Conservation (phyloP, 2,329 filamentous ascomycete genomes). For the Xylariomycetidae sp. region DNA sequence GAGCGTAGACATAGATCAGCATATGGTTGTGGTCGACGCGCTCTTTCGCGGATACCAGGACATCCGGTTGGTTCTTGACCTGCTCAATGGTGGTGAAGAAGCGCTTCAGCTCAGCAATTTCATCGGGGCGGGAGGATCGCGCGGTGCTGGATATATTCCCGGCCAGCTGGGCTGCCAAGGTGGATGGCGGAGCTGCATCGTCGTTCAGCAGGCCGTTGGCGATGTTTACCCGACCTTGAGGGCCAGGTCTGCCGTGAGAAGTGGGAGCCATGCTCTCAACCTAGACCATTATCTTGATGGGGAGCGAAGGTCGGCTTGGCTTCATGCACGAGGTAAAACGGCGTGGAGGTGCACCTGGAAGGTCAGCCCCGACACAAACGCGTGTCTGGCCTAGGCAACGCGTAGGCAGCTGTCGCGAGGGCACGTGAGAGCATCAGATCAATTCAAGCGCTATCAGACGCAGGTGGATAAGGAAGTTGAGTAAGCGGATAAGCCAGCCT, state of each 20-base stretch:
- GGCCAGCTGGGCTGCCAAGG: constrained; percentile 80
- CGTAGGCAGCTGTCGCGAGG: too few relatives aligned
- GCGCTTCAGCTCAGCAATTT: constrained; percentile 68
- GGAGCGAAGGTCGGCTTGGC: too few relatives aligned
- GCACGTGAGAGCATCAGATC: constrained; percentile 11
- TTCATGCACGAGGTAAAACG: too few relatives aligned
- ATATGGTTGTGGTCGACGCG: constrained; percentile 74
- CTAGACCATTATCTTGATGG: too few relatives aligned
- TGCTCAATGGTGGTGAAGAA: constrained; percentile 54
- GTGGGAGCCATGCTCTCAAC: constrained; percentile 22
- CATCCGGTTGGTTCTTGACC: constrained; percentile 43
- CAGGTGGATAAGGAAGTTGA: neutral
- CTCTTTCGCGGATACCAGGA: constrained; percentile 57
- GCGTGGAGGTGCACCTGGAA: too few relatives aligned
- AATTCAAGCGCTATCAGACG: too few relatives aligned
- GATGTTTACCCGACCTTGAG: constrained; percentile 18
- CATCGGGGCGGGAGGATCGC: constrained; percentile 55
- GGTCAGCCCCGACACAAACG: too few relatives aligned
- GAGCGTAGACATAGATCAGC: constrained; percentile 76
- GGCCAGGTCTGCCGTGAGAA: constrained; percentile 22
- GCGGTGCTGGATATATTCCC: constrained; percentile 67
- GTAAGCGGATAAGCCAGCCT: too few relatives aligned
- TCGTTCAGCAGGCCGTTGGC: constrained; percentile 16
- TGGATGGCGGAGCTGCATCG: constrained; percentile 59
- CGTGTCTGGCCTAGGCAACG: too few relatives aligned